These are phyloP conservation scores for Stemphylium vesicarium DNA, from an alignment of 2,329 filamentous ascomycete genomes.

Conservation along the genomic window DNA sequence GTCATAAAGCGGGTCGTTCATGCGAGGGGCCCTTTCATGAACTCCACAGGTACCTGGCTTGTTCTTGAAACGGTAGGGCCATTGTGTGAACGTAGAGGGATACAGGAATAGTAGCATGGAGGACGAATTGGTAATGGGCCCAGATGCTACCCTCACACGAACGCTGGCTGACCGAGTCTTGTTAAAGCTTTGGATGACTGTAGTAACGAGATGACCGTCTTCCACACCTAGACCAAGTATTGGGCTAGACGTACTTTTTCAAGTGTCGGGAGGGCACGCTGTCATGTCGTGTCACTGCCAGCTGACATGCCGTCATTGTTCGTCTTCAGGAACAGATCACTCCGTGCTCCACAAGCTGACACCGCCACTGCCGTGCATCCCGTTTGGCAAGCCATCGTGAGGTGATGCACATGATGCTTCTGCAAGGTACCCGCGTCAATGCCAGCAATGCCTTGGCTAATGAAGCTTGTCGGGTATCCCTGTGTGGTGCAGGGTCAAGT, in stretches of 20 bases:
- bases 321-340: neutral
- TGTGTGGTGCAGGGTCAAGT: neutral
- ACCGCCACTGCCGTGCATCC: slow-evolving; percentile 4
- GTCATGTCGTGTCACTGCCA: neutral
- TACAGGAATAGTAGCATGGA: slow-evolving; percentile 3
- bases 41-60: neutral
- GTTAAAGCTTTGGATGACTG: neutral
- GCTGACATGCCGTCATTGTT: neutral
- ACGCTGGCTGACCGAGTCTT: too few relatives aligned
- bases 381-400: slow-evolving; percentile 2
- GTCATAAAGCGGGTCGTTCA: slow-evolving; percentile 12
- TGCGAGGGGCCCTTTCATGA: slow-evolving; percentile 2
- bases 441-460: neutral
- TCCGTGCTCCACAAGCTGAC: slow-evolving; percentile 4
- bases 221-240: neutral
- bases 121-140: too few relatives aligned
- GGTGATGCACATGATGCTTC: neutral
- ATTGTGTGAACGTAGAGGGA: neutral
- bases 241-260: neutral
- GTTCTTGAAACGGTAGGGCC: slow-evolving; percentile 6
- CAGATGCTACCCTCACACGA: too few relatives aligned
- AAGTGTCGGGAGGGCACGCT: neutral
- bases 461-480: neutral
- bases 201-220: neutral
- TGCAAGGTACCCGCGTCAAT: slow-evolving; percentile 11